phyloP scores from a whole-genome alignment of 2,329 filamentous ascomycete genomes.

The Lanzia echinophila region DNA sequence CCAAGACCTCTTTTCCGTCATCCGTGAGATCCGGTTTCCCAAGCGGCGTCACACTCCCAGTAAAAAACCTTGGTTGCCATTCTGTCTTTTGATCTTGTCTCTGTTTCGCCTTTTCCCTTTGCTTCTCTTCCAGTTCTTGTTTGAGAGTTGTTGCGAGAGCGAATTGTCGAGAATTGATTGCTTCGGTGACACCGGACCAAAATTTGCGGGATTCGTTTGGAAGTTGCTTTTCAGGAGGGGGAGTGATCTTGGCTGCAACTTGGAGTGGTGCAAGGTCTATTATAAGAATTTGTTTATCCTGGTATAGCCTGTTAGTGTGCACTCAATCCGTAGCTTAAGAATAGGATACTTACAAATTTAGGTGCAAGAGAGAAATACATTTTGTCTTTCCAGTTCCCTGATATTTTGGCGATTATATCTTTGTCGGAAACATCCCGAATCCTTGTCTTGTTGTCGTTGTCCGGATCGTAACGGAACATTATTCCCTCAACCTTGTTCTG shows the following conservation, averaged over 20 bases:
- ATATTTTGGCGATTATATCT: constrained; percentile 74
- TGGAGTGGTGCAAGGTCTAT: constrained; percentile 82
- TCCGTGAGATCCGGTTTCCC: constrained; percentile 57
- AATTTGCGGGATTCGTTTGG: constrained; percentile 84
- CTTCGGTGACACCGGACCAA: constrained; percentile 82
- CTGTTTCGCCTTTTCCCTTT: constrained; percentile 77
- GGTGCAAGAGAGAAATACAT: constrained; percentile 54
- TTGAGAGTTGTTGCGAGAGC: constrained; percentile 79
- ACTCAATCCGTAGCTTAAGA: neutral
- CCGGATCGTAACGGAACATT: constrained; percentile 82
- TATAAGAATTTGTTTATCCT: constrained; percentile 61
- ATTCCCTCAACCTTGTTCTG: constrained; percentile 90
- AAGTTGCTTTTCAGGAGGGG: constrained; percentile 71
- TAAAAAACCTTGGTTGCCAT: constrained; percentile 89
- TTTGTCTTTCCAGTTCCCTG: constrained; percentile 78
- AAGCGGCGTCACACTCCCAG: constrained; percentile 48
- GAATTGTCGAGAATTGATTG: constrained; percentile 78
- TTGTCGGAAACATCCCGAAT: constrained; percentile 83
- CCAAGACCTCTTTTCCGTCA: constrained; percentile 52
- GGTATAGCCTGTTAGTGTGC: constrained; percentile 32
- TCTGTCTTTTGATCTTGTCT: constrained; percentile 61
- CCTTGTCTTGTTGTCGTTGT: constrained; percentile 71
- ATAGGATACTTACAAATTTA: constrained; percentile 45
- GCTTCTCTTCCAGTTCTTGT: constrained; percentile 83
- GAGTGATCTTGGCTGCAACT: constrained; percentile 72